Percentiles rank a stretch among this genome's conserved stretches.
These are phyloP conservation scores for Staphylotrichum longicolle DNA, from an alignment of 495 filamentous ascomycete genomes.

Conservation along the genomic window DNA sequence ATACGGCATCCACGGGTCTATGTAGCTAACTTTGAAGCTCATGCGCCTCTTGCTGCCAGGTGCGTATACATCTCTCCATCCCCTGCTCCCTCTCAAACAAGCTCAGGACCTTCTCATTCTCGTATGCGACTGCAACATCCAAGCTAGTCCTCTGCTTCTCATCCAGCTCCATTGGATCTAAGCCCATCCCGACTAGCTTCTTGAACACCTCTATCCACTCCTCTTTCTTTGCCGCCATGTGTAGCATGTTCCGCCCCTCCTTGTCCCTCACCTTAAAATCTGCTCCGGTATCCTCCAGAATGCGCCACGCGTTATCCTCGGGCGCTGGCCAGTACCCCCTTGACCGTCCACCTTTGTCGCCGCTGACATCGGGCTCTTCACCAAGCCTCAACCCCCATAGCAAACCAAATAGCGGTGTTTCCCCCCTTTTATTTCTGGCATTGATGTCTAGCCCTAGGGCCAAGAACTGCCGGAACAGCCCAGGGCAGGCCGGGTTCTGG, in stretches of 20 bases:
- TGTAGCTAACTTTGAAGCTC: too few relatives aligned
- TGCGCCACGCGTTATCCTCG: not conserved
- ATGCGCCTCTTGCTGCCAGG: too few relatives aligned
- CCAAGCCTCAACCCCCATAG: constrained; percentile 4
- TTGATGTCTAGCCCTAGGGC: constrained; percentile 33
- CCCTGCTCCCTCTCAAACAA: constrained; percentile 22
- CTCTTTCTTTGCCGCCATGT: constrained; percentile 17
- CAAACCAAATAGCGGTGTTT: constrained; percentile 36
- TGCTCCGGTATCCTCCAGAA: constrained; percentile 15
- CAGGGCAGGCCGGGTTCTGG: constrained; percentile 8
- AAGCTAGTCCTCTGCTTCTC: constrained; percentile 29
- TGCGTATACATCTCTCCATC: not conserved
- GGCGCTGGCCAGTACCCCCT: not conserved
- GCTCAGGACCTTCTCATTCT: constrained; percentile 16
- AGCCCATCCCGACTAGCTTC: constrained; percentile 27
- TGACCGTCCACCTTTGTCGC: not conserved
- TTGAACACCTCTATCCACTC: constrained; percentile 24
- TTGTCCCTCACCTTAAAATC: constrained; percentile 19
- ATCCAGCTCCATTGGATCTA: constrained; percentile 37
- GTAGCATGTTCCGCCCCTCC: constrained; percentile 20
- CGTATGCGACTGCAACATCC: constrained; percentile 27
- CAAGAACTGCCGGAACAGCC: constrained; percentile 26
- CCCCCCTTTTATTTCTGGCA: constrained; percentile 30
- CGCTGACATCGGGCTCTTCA: not conserved
- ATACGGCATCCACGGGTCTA: too few relatives aligned